Percentiles rank a stretch among this genome's conserved stretches.
Conservation (phyloP, 345 rosid genomes). For the Acer saccharum region DNA sequence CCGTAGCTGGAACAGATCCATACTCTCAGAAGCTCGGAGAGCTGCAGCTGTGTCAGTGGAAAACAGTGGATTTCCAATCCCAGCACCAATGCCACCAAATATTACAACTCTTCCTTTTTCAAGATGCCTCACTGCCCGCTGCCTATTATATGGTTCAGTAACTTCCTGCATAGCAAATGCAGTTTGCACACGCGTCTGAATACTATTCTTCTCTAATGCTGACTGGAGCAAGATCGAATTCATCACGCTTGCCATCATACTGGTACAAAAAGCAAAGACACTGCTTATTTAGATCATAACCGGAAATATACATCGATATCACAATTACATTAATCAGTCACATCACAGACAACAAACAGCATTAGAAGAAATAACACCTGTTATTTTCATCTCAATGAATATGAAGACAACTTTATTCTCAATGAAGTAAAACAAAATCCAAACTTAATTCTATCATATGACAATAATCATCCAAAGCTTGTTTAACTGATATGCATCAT, state of each 20-base stretch:
- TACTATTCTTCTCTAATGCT: constrained; percentile 75
- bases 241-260: constrained; percentile 97
- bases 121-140: constrained; percentile 76
- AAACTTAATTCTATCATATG: background rate
- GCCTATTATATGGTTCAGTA: constrained; percentile 82
- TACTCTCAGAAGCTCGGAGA: constrained; percentile 89
- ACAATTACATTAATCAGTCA: constrained; percentile 1
- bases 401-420: background rate
- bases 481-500: background rate
- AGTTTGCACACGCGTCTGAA: constrained; percentile 79
- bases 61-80: constrained; percentile 85
- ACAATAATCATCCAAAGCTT: background rate
- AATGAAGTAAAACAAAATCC: background rate
- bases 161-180: constrained; percentile 70
- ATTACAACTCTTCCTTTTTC: constrained; percentile 95
- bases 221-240: constrained; percentile 84
- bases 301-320: background rate
- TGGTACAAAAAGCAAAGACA: constrained; percentile 30
- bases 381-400: constrained; percentile 5
- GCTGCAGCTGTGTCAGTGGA: constrained; percentile 92
- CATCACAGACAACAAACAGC: constrained; percentile 3
- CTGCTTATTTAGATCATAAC: background rate
- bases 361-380: background rate
- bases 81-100: constrained; percentile 91
- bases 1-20: background rate